Conservation (phyloP, 352 stramenopile genomes). For the Phytophthora palmivora region DNA sequence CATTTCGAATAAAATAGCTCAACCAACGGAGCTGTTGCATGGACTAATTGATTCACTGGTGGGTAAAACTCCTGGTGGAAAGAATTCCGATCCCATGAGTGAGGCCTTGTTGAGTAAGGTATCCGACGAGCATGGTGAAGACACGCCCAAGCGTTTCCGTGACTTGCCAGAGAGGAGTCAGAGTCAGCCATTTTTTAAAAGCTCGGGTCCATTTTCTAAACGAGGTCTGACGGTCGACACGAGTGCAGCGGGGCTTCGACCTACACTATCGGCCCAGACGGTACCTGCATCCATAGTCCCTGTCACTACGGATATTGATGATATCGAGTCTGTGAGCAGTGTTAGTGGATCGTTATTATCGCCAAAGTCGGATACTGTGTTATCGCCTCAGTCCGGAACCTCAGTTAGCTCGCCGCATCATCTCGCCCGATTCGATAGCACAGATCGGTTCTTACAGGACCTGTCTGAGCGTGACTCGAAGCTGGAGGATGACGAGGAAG, state of each 20-base stretch:
- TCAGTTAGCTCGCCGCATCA: slow-evolving; percentile 65
- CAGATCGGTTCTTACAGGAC: slow-evolving; percentile 72
- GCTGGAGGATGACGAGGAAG: slow-evolving; percentile 64
- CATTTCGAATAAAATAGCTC: slow-evolving; percentile 69
- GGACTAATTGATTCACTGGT: slow-evolving; percentile 78
- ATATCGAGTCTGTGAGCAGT: slow-evolving; percentile 34
- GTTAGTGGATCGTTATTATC: slow-evolving; percentile 61
- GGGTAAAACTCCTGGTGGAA: slow-evolving; percentile 59
- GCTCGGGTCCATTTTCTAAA: slow-evolving; percentile 37
- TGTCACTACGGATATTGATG: slow-evolving; percentile 29
- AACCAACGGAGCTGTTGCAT: slow-evolving; percentile 71
- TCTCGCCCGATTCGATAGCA: slow-evolving; percentile 78
- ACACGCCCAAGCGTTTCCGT: slow-evolving; percentile 24
- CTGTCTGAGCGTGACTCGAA: slow-evolving; percentile 80
- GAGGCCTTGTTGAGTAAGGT: slow-evolving; percentile 48
- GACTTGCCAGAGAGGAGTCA: slow-evolving; percentile 46
- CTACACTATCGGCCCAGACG: slow-evolving; percentile 18
- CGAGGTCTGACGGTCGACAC: slow-evolving; percentile 58
- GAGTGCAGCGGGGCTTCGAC: slow-evolving; percentile 20
- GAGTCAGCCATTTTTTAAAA: slow-evolving; percentile 49
- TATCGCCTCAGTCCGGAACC: slow-evolving; percentile 62
- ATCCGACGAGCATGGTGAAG: slow-evolving; percentile 28
- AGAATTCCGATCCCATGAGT: slow-evolving; percentile 33
- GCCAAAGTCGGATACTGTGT: slow-evolving; percentile 61
- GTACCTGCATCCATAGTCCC: slow-evolving; percentile 19